Evolutionary conservation across 352 stramenopile species (phyloP).

Genomic region (Phytophthora kernoviae): DNA sequence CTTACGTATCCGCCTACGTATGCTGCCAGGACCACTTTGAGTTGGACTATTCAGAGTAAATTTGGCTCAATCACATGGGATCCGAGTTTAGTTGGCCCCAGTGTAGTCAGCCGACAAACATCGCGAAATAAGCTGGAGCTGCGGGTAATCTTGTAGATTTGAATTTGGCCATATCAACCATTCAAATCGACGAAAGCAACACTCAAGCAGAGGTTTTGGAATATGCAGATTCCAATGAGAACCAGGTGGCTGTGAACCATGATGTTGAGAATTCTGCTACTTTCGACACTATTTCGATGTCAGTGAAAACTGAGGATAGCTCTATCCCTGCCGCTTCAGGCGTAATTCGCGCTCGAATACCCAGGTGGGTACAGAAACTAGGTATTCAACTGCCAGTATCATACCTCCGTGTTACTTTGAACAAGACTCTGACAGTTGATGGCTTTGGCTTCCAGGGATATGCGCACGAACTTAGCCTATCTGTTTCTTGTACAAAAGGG

Average conservation of each 20-base stretch:
- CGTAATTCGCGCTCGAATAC: constrained; percentile 1
- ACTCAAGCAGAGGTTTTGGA: constrained; percentile 1
- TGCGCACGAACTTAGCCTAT: constrained; percentile 12
- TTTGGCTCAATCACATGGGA: constrained; percentile 16
- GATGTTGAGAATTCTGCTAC: constrained; percentile 3
- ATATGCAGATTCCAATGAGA: constrained; percentile 1
- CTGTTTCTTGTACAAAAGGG: constrained; percentile 9
- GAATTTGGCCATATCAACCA: constrained; percentile 14
- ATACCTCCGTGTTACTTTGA: constrained; percentile 14
- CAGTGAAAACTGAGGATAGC: constrained; percentile 10
- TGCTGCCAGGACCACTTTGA: constrained; percentile 6
- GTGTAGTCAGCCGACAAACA: constrained; percentile 16
- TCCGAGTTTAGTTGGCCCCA: constrained; percentile 6
- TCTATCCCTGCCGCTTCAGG: constrained; percentile 12
- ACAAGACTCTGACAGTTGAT: constrained; percentile 11
- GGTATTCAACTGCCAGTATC: constrained; percentile 19
- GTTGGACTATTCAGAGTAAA: constrained; percentile 19
- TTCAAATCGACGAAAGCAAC: constrained; percentile 20
- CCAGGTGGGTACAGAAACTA: constrained; percentile 12
- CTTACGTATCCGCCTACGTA: constrained; percentile 20
- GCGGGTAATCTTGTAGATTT: constrained; percentile 14
- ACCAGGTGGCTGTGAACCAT: constrained; percentile 4
- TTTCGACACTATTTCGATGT: constrained; percentile 22
- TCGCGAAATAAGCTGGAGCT: constrained; percentile 13
- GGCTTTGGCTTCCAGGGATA: constrained; percentile 19